phyloP scores from a whole-genome alignment of 371 early-diverging fungal genomes.

The Actinomucor elegans region DNA sequence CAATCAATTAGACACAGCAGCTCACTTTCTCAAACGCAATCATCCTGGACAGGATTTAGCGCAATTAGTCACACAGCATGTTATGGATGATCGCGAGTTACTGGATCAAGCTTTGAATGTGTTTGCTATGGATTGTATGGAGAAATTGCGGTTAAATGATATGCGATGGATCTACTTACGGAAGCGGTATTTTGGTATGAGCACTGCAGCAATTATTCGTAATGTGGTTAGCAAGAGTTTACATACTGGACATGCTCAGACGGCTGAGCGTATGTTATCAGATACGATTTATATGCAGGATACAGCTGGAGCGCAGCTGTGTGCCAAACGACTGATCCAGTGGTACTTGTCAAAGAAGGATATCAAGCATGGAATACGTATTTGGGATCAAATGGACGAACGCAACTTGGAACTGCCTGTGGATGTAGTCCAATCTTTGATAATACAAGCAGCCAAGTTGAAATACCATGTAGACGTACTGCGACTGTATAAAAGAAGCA shows the following conservation, averaged over 20 bases:
- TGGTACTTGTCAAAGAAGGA: conserved; percentile 20
- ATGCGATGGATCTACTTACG: conserved; percentile 20
- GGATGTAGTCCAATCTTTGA: background rate
- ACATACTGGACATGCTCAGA: conserved; percentile 18
- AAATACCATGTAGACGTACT: conserved; percentile 28
- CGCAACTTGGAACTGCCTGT: background rate
- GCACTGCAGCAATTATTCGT: conserved; percentile 6
- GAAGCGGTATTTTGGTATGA: conserved; percentile 18
- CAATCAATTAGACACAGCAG: conserved; percentile 16
- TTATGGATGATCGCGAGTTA: conserved; percentile 5
- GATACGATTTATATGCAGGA: conserved; percentile 22
- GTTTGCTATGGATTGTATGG: conserved; percentile 19
- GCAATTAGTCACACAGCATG: background rate
- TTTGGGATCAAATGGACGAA: conserved; percentile 21
- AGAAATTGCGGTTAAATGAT: conserved; percentile 21
- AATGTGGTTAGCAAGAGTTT: conserved; percentile 18
- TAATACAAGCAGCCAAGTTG: conserved; percentile 9
- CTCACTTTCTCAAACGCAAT: conserved; percentile 5
- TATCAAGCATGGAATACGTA: conserved; percentile 16
- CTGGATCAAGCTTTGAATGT: conserved; percentile 17
- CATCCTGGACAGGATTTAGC: conserved; percentile 1
- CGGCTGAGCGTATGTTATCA: conserved; percentile 13
- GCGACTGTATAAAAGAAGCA: conserved; percentile 25
- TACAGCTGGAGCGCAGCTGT: conserved; percentile 1
- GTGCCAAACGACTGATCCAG: conserved; percentile 16